Percentiles rank a stretch among this genome's conserved stretches.
phyloP scores from a whole-genome alignment of 306 rosid genomes.

The Morella rubra region DNA sequence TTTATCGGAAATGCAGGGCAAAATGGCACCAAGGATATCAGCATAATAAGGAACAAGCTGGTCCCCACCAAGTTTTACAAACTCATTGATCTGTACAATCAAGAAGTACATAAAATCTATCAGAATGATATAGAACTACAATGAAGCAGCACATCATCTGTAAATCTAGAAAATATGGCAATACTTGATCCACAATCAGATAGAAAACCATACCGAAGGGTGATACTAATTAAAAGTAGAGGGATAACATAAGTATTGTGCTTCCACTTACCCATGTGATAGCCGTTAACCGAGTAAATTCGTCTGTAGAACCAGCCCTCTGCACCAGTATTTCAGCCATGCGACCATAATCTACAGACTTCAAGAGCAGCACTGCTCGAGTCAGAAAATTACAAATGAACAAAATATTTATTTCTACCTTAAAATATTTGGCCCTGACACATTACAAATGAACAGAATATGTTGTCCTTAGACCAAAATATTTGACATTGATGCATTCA shows the following conservation, averaged over 20 bases:
- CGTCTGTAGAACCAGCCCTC: constrained; percentile 87
- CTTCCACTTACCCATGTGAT: constrained; percentile 80
- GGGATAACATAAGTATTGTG: neutral
- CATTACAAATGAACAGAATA: constrained; percentile 61
- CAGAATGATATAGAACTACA: constrained; percentile 13
- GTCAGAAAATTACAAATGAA: constrained; percentile 60
- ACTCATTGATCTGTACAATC: constrained; percentile 75
- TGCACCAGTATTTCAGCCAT: constrained; percentile 98
- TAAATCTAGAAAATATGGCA: constrained; percentile 4
- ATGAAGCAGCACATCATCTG: neutral
- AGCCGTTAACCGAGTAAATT: constrained; percentile 94
- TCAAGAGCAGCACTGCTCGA: constrained; percentile 99
- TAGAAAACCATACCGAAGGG: neutral
- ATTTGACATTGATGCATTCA: constrained; percentile 27
- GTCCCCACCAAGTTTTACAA: constrained; percentile 98
- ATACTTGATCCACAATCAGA: neutral
- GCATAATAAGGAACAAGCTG: constrained; percentile 98
- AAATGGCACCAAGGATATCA: constrained; percentile 90
- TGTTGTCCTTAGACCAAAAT: constrained; percentile 39
- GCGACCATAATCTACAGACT: constrained; percentile 99
- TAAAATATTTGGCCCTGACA: neutral
- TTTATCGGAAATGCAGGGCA: constrained; percentile 98
- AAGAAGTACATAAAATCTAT: constrained; percentile 19
- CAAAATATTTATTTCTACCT: neutral
- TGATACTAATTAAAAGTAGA: constrained; percentile 12